Conservation (phyloP, 2,329 filamentous ascomycete genomes). For the Fusarium sp. region DNA sequence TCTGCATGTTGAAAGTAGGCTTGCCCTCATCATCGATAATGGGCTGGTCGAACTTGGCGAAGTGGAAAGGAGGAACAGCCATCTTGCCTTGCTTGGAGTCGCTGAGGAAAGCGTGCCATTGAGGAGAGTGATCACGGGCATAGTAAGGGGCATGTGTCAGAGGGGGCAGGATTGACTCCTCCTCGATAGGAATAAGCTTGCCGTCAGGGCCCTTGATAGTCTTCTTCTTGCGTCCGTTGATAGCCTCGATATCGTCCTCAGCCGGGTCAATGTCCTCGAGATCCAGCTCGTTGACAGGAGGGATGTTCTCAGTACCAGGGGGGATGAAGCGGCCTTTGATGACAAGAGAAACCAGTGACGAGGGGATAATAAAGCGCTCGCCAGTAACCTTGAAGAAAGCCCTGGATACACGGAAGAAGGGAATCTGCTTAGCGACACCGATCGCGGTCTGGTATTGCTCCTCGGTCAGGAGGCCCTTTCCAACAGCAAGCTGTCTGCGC, state of each 20-base stretch:
- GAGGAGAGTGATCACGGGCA: slow-evolving; percentile 85
- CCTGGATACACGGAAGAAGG: slow-evolving; percentile 84
- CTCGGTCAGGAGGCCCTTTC: slow-evolving; percentile 75
- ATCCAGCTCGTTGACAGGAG: slow-evolving; percentile 78
- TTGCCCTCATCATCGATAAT: slow-evolving; percentile 82
- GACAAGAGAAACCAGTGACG: slow-evolving; percentile 91
- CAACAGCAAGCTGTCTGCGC: slow-evolving; percentile 76
- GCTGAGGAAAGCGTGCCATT: slow-evolving; percentile 94
- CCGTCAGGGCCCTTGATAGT: slow-evolving; percentile 69
- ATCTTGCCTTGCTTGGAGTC: slow-evolving; percentile 96
- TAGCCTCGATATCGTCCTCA: slow-evolving; percentile 88
- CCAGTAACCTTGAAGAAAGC: slow-evolving; percentile 99
- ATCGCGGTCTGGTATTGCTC: slow-evolving; percentile 81
- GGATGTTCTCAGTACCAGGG: slow-evolving; percentile 79
- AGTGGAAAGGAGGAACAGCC: slow-evolving; percentile 96
- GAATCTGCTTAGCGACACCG: slow-evolving; percentile 82
- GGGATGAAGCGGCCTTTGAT: slow-evolving; percentile 95
- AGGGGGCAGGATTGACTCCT: slow-evolving; percentile 77
- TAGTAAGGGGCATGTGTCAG: slow-evolving; percentile 93
- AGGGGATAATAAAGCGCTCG: slow-evolving; percentile 91
- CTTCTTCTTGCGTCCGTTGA: slow-evolving; percentile 80
- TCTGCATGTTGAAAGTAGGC: slow-evolving; percentile 95
- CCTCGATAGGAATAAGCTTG: slow-evolving; percentile 64
- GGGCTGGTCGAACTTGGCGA: slow-evolving; percentile 89
- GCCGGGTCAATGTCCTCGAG: slow-evolving; percentile 92